A percentile compares a stretch with the other conserved stretches of the same genome.
Conservation (phyloP, 2,329 filamentous ascomycete genomes). For the Xylaria sp. region DNA sequence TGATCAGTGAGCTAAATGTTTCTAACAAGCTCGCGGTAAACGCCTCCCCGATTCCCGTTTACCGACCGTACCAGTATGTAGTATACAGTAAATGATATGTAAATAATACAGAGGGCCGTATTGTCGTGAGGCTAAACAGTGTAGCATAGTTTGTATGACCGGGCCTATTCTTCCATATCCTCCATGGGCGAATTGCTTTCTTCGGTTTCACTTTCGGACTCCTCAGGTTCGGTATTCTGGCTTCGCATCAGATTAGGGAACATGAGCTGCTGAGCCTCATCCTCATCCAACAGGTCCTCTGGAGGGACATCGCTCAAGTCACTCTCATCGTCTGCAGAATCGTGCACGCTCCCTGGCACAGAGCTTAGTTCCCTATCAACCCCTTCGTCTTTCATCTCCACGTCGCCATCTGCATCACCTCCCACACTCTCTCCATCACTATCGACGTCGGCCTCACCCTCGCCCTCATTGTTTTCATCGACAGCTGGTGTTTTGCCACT, state of each 20-base stretch:
- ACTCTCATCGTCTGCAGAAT: conserved; percentile 75
- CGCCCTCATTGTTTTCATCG: conserved; percentile 46
- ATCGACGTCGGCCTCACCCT: conserved; percentile 38
- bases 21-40: background rate
- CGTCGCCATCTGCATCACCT: conserved; percentile 47
- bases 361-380: conserved; percentile 57
- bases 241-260: conserved; percentile 60
- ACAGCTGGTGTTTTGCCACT: conserved; percentile 59
- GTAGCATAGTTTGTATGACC: background rate
- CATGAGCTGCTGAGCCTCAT: conserved; percentile 64
- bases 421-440: conserved; percentile 54
- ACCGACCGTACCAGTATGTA: background rate
- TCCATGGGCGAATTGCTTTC: conserved; percentile 30
- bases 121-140: background rate
- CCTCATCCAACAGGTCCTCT: conserved; percentile 59
- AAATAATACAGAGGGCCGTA: background rate
- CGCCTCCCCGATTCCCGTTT: background rate
- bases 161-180: conserved; percentile 16
- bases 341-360: conserved; percentile 69
- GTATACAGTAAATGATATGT: background rate
- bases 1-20: background rate
- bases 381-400: conserved; percentile 59
- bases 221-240: conserved; percentile 31
- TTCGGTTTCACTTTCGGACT: conserved; percentile 27
- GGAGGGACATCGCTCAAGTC: conserved; percentile 73